Evolutionary conservation across 1,284 basidiomycete species (phyloP).

Genomic region (Melampsora americana): DNA sequence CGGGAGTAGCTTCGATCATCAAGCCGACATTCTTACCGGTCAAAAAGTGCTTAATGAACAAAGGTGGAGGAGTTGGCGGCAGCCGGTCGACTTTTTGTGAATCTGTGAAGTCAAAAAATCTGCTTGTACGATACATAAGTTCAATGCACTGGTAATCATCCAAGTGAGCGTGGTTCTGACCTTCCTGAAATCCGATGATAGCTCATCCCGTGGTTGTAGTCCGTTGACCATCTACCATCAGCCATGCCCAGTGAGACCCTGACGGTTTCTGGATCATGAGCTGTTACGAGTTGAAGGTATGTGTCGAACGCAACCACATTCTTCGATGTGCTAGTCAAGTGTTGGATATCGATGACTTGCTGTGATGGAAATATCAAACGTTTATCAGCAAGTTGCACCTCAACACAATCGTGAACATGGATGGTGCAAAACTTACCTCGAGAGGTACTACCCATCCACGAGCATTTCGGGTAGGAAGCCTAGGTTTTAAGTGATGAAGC

Average conservation of each 20-base stretch:
- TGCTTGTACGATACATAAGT: not conserved
- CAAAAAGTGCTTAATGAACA: slow-evolving; percentile 1
- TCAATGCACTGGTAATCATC: not conserved
- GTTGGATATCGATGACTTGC: slow-evolving; percentile 6
- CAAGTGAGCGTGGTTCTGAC: not conserved
- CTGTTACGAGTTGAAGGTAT: not conserved
- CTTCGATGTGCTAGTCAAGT: not conserved
- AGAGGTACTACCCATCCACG: slow-evolving; percentile 6
- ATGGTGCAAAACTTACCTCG: not conserved
- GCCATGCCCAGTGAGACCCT: slow-evolving; percentile 1
- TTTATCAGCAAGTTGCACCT: not conserved
- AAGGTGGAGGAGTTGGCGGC: not conserved
- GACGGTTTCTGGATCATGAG: not conserved
- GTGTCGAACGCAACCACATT: not conserved
- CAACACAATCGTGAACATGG: too few species aligned
- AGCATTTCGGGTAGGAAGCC: not conserved
- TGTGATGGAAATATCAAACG: not conserved
- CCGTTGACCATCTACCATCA: slow-evolving; percentile 2
- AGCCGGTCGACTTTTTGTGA: not conserved
- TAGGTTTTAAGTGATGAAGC: slow-evolving; percentile 1
- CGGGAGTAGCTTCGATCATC: not conserved
- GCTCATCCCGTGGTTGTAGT: slow-evolving; percentile 5
- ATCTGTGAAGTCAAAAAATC: not conserved
- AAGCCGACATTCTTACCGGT: not conserved
- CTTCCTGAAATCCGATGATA: slow-evolving; percentile 1